phyloP scores from a whole-genome alignment of 768 basidiomycete species.

The Candolleomyces efflorescens region DNA sequence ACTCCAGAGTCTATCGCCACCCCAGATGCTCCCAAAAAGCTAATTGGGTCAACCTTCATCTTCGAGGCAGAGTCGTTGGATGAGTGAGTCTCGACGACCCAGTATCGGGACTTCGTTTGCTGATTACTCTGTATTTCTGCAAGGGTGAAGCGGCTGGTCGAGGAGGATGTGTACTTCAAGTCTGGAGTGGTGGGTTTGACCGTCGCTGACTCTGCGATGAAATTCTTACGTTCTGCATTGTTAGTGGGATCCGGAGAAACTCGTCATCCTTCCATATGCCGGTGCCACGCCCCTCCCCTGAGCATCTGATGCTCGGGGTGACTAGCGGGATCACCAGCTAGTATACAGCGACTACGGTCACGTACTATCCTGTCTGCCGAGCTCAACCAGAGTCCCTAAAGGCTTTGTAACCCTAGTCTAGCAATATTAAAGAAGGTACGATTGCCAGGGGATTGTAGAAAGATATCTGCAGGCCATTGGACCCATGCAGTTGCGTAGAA shows the following conservation, averaged over 20 bases:
- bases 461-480: too few species aligned
- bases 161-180: slow-evolving; percentile 39
- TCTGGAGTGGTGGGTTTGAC: slow-evolving; percentile 33
- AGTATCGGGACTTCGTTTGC: not conserved
- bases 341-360: too few species aligned
- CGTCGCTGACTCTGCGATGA: not conserved
- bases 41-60: slow-evolving; percentile 58
- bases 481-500: too few species aligned
- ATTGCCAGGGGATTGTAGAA: too few species aligned
- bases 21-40: slow-evolving; percentile 44
- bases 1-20: slow-evolving; percentile 53
- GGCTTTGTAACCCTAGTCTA: too few species aligned
- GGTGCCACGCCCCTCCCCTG: slow-evolving; percentile 27
- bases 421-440: too few species aligned
- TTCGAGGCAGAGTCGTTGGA: slow-evolving; percentile 52
- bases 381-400: too few species aligned
- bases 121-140: not conserved
- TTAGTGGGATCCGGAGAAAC: slow-evolving; percentile 57
- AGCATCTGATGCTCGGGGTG: not conserved
- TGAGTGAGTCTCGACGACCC: slow-evolving; percentile 28
- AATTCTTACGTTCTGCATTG: not conserved
- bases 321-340: too few species aligned
- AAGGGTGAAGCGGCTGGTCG: slow-evolving; percentile 35
- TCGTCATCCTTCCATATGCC: slow-evolving; percentile 44
- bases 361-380: too few species aligned